These are phyloP conservation scores for Pedinophyceae sp. DNA, from an alignment of 139 green algal genomes.

Conservation along the genomic window DNA sequence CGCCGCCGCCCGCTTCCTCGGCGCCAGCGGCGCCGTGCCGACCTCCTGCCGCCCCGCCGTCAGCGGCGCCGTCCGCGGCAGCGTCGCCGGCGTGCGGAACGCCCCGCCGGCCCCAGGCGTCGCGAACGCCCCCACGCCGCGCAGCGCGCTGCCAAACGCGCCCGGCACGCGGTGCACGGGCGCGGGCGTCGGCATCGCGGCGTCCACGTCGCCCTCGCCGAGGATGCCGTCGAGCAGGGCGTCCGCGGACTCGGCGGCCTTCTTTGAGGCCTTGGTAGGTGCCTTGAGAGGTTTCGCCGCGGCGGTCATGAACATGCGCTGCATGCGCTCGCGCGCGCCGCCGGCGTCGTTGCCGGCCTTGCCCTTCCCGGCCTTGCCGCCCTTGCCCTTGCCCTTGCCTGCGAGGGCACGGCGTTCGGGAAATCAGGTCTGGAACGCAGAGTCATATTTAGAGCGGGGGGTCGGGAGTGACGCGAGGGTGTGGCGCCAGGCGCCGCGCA, in stretches of 20 bases:
- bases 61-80: too few relatives aligned
- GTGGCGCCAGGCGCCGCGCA: too few relatives aligned
- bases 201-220: conserved; percentile 28
- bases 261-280: conserved; percentile 6
- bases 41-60: too few relatives aligned
- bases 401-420: too few relatives aligned
- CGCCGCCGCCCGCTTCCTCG: neutral
- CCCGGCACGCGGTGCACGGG: too few relatives aligned
- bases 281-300: neutral
- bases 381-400: too few relatives aligned
- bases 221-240: conserved; percentile 67
- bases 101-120: neutral
- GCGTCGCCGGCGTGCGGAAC: neutral
- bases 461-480: too few relatives aligned
- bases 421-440: too few relatives aligned
- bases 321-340: neutral
- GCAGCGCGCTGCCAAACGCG: neutral
- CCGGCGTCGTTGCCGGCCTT: neutral
- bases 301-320: conserved; percentile 4
- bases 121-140: too few relatives aligned
- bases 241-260: conserved; percentile 21
- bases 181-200: too few relatives aligned
- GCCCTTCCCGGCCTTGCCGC: conserved; percentile 1
- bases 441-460: too few relatives aligned
- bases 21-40: too few relatives aligned